Evolutionary conservation across 176 grass and related monocot species (phyloP).

Genomic region (Coix lacrymajobi): DNA sequence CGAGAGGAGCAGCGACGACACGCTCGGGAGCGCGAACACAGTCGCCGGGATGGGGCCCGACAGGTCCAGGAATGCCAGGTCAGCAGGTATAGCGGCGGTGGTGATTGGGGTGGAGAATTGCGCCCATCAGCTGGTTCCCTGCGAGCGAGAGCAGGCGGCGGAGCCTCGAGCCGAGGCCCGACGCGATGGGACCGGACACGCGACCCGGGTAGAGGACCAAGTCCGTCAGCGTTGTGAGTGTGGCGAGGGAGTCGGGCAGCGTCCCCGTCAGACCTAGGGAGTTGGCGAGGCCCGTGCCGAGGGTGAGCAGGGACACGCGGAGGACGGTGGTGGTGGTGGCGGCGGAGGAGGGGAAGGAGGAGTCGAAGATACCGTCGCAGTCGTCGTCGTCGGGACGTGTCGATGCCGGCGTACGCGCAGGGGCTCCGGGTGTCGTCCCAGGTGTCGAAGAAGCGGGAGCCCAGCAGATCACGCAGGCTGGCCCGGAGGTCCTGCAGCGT

Average conservation of each 20-base stretch:
- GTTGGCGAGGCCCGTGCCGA: conserved; percentile 67
- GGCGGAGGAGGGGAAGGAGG: background rate
- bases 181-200: conserved; percentile 42
- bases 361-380: background rate
- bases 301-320: conserved; percentile 65
- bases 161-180: conserved; percentile 36
- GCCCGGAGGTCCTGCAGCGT: conserved; percentile 42
- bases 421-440: conserved; percentile 54
- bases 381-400: conserved; percentile 50
- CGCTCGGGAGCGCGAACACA: conserved; percentile 54
- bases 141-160: conserved; percentile 63
- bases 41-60: conserved; percentile 47
- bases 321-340: background rate
- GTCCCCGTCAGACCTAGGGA: conserved; percentile 58
- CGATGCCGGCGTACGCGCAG: conserved; percentile 59
- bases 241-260: conserved; percentile 50
- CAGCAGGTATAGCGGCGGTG: no score
- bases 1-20: conserved; percentile 57
- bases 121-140: conserved; percentile 52
- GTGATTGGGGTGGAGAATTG: no score
- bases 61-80: conserved; percentile 61
- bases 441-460: conserved; percentile 65
- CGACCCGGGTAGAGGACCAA: conserved; percentile 69
- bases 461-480: conserved; percentile 50
- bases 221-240: conserved; percentile 63